phyloP scores from a whole-genome alignment of 169 alveolate species.

The Theileria annulata region DNA sequence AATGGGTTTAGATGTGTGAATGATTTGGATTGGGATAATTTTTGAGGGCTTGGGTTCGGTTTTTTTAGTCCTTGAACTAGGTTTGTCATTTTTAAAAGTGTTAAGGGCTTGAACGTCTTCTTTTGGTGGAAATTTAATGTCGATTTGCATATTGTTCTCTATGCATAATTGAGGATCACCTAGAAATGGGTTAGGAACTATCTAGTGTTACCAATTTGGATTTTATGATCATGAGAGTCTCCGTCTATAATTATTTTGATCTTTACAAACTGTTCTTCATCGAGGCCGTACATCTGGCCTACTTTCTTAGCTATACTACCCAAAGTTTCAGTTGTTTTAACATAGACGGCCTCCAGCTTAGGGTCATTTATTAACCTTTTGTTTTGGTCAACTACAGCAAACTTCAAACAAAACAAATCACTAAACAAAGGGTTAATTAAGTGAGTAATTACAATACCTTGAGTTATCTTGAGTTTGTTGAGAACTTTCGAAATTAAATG shows the following conservation, averaged over 20 bases:
- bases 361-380: constrained; percentile 42
- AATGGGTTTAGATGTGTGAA: background rate
- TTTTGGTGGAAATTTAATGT: constrained; percentile 43
- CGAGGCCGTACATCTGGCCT: constrained; percentile 52
- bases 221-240: constrained; percentile 44
- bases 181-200: background rate
- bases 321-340: constrained; percentile 38
- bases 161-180: constrained; percentile 29
- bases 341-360: constrained; percentile 40
- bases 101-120: background rate
- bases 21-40: background rate
- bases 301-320: constrained; percentile 57
- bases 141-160: constrained; percentile 62
- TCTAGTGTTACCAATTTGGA: constrained; percentile 40
- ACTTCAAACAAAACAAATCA: constrained; percentile 41
- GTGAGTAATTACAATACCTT: background rate
- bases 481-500: background rate
- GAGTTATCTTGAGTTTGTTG: background rate
- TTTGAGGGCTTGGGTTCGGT: background rate
- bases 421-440: background rate
- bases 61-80: background rate
- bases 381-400: constrained; percentile 50
- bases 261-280: constrained; percentile 22
- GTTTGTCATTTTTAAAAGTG: background rate
- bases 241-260: constrained; percentile 52